phyloP scores from a whole-genome alignment of 2,329 filamentous ascomycete species.

The Alternaria gansuensis region DNA sequence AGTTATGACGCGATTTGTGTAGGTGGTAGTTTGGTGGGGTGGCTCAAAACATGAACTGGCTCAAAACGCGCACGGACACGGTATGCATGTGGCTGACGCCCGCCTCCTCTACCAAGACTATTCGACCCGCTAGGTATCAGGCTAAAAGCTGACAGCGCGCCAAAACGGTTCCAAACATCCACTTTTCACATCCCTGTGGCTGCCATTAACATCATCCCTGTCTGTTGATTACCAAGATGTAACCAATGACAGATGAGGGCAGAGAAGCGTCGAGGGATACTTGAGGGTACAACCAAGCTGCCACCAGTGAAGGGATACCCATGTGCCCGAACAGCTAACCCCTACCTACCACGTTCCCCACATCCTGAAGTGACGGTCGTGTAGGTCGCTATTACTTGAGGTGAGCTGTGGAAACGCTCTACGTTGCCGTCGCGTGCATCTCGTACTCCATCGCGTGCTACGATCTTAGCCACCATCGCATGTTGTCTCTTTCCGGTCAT shows the following conservation, averaged over 20 bases:
- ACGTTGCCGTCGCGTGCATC: constrained; percentile 31
- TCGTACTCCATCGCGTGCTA: constrained; percentile 23
- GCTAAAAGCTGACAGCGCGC: constrained; percentile 33
- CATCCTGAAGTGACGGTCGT: constrained; percentile 43
- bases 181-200: constrained; percentile 32
- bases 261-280: constrained; percentile 32
- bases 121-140: constrained; percentile 32
- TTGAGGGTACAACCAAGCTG: constrained; percentile 38
- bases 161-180: constrained; percentile 32
- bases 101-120: constrained; percentile 28
- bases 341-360: constrained; percentile 42
- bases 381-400: constrained; percentile 35
- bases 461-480: constrained; percentile 33
- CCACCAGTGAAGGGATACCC: constrained; percentile 28
- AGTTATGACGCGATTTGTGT: too few relatives aligned
- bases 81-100: constrained; percentile 35
- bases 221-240: constrained; percentile 25
- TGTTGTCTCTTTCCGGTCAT: constrained; percentile 25
- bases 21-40: too few relatives aligned
- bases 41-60: too few relatives aligned
- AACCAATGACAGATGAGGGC: constrained; percentile 32
- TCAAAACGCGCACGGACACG: too few relatives aligned
- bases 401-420: constrained; percentile 26
- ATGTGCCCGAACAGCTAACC: constrained; percentile 26
- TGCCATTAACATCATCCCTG: constrained; percentile 28